These are phyloP conservation scores for Micractinium conductrix DNA, from an alignment of 139 green algal species.

Conservation along the genomic window DNA sequence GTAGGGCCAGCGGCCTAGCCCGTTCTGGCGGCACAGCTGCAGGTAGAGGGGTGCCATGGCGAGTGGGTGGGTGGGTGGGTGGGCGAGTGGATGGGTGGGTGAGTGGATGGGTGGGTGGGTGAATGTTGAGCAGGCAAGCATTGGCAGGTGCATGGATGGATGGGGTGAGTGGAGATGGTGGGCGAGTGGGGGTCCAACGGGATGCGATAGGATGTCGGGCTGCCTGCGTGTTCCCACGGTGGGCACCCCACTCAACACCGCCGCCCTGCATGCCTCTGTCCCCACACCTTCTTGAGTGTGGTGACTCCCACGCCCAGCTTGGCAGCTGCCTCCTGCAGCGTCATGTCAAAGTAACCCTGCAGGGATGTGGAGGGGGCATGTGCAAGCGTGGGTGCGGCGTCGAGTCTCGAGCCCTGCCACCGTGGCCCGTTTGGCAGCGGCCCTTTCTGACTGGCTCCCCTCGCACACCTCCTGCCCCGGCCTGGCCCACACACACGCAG, in stretches of 20 bases:
- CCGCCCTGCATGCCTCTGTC: background rate
- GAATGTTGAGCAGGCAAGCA: background rate
- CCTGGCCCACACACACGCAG: too few species aligned
- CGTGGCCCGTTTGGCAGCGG: too few species aligned
- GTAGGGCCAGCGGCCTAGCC: conserved; percentile 27
- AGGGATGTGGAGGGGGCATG: too few species aligned
- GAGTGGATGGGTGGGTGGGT: too few species aligned
- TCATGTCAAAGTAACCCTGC: conserved; percentile 35
- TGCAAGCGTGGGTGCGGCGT: too few species aligned
- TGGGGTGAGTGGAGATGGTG: background rate
- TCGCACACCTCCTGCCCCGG: too few species aligned
- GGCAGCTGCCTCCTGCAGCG: conserved; percentile 19
- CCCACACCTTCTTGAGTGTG: conserved; percentile 40
- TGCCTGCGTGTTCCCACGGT: background rate
- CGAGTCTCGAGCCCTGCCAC: too few species aligned
- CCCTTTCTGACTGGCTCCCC: too few species aligned
- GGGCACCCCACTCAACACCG: background rate
- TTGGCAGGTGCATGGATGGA: too few species aligned
- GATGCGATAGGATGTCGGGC: background rate
- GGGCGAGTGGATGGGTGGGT: background rate
- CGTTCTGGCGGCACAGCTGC: conserved; percentile 36
- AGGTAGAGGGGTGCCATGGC: background rate
- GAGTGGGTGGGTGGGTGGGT: background rate
- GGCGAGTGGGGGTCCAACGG: too few species aligned
- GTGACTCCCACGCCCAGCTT: conserved; percentile 34